Base-by-base conservation (phyloP, 768 basidiomycete species). In the Suillus discolor region DNA sequence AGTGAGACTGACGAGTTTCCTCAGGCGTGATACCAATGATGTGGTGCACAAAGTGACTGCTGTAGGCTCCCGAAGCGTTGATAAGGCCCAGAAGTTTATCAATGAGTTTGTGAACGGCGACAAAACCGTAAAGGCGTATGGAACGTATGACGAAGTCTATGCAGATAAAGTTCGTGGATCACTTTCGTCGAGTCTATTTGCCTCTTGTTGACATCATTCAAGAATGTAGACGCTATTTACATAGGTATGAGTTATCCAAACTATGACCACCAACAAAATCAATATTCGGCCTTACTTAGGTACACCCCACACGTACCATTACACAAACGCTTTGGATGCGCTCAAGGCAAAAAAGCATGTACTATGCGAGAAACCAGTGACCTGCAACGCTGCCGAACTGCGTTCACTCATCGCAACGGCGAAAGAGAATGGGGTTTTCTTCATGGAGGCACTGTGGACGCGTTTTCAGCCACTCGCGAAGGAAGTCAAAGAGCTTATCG, bases 371-470 rank as follows among this genome's bases (percentile, higher is more conserved):
- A 86, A 87, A 71, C 83, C 84, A 2, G 82, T 83, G 66, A 86
- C 85, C 2, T 78, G 80, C 62, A 85, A 84, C 65, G 77, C 82
- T 4, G 77, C 78, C 0, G 85, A 86, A 71, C 73, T 83, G 39
- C 75, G 80, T 23, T 77, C 79, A 44, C 75, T 87, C n/a, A 73
- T 85, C 66, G 69, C 67, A 12, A 69, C 84, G 11, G 83, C 85
- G 13, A 82, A 81, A 71, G 78, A 83, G 71, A 80, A 82, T 72
- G 80, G 80, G 25, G 68, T 84, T 18, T 86, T 87, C 78, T 75
- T 87, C 63, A 85, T 86, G 84, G 86, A 86, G 75, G 84, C 82
- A n/a, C 75, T 83, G 70, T 83, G 84, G 82, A 83, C 84, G 64
- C 74, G 80, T 54, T 82, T 82, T 75, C 78, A 80, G 66, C 79